Evolutionary conservation across 2,329 filamentous ascomycete genomes (phyloP).

Genomic region (Furcasterigmium sp.): DNA sequence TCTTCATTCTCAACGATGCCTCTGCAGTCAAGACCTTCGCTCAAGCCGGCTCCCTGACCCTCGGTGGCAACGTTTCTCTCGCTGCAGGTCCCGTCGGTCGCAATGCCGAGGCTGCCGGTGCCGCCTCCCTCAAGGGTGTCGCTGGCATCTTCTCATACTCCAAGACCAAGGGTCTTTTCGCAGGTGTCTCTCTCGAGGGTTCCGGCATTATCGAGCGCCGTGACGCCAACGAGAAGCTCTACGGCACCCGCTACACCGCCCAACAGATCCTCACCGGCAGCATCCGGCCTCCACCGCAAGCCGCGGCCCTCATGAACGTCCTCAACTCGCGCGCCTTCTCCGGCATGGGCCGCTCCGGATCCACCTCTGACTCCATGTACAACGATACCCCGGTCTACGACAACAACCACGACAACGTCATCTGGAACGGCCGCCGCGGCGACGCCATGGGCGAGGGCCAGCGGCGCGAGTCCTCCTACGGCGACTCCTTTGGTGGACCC

Average conservation of each 20-base stretch:
- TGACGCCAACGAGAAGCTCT: conserved; percentile 96
- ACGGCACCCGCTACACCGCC: conserved; percentile 77
- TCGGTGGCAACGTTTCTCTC: conserved; percentile 94
- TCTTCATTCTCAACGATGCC: conserved; percentile 95
- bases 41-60: conserved; percentile 82
- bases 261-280: conserved; percentile 74
- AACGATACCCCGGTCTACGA: conserved; percentile 92
- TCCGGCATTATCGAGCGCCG: conserved; percentile 89
- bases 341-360: conserved; percentile 44
- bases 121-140: conserved; percentile 82
- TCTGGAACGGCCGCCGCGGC: conserved; percentile 74
- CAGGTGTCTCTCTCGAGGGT: conserved; percentile 90
- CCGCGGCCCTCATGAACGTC: conserved; percentile 77
- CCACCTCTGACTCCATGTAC: conserved; percentile 64
- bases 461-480: conserved; percentile 29
- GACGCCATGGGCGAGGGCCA: conserved; percentile 64
- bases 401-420: conserved; percentile 72
- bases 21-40: conserved; percentile 89
- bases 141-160: conserved; percentile 95
- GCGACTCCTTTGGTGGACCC: conserved; percentile 50
- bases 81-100: conserved; percentile 90
- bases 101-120: conserved; percentile 93
- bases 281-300: conserved; percentile 72
- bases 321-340: conserved; percentile 82
- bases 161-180: conserved; percentile 96